Evolutionary conservation across 2,329 filamentous ascomycete species (phyloP).

Genomic region (Sporothrix globosa): DNA sequence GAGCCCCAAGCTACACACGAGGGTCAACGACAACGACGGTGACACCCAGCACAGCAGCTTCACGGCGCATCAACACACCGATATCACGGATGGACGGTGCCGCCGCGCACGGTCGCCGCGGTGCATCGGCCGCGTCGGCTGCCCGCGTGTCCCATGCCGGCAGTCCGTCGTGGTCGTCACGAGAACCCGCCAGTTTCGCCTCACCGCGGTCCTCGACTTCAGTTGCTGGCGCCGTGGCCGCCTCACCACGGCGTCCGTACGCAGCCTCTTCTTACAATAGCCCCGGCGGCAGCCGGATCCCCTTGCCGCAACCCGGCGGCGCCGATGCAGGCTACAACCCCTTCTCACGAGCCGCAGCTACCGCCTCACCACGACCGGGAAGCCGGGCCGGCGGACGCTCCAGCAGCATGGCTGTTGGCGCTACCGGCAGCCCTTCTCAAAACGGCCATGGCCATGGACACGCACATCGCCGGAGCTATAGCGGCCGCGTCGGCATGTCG

Average conservation of each 20-base stretch:
- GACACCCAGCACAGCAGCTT: constrained; percentile 42
- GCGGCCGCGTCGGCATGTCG: constrained; percentile 50
- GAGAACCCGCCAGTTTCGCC: constrained; percentile 59
- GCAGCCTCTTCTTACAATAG: neutral
- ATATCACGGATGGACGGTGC: constrained; percentile 44
- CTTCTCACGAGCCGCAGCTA: constrained; percentile 27
- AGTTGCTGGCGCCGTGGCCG: constrained; percentile 36
- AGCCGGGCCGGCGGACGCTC: constrained; percentile 21
- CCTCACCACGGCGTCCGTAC: neutral
- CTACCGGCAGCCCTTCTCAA: constrained; percentile 1
- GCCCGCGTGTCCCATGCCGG: constrained; percentile 52
- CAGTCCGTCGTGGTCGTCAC: constrained; percentile 47
- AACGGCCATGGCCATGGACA: constrained; percentile 46
- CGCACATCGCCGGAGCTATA: constrained; percentile 54
- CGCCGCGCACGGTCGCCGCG: constrained; percentile 36
- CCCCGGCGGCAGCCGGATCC: constrained; percentile 49
- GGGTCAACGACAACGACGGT: constrained; percentile 21
- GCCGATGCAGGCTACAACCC: constrained; percentile 27
- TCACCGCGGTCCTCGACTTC: constrained; percentile 51
- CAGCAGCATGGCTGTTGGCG: constrained; percentile 9
- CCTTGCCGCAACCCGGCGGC: constrained; percentile 38
- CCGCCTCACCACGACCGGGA: constrained; percentile 28
- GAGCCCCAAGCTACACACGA: constrained; percentile 28
- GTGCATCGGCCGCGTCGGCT: constrained; percentile 31
- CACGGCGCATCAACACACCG: constrained; percentile 53